Base-by-base conservation (phyloP, 352 stramenopile species). In the Pythium grandisporangium region DNA sequence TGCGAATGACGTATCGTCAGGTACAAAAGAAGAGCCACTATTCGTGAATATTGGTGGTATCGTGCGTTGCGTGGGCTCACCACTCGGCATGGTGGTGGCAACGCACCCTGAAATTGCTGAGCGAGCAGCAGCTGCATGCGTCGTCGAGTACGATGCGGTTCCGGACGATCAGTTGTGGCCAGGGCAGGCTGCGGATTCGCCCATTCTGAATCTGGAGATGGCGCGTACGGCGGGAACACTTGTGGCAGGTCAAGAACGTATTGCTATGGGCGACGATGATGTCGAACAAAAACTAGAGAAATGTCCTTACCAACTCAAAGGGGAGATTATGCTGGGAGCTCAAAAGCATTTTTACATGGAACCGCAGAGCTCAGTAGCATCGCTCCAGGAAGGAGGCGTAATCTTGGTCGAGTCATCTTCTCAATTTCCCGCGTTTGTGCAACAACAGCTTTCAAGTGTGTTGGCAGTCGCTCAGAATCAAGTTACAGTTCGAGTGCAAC, bases 311-410 rank as follows among this genome's bases (percentile, higher is more conserved):
- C 42, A 29, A 7, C 34, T 66, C 12, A 45, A 16, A 11, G 59
- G 63, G 1, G 22, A 25, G 10, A 24, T 79, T n/a, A 26, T 49
- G 10, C 53, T 70, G 7, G 63, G 53, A 2, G 53, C 55, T 1
- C 66, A 79, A 40, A 66, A 65, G 38, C 67, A 80, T 48, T 76
- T 80, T 35, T 75, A 80, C 55, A 70, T 80, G 61, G 67, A 80
- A 42, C 60, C 67, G 12, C 67, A 80, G 47, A 41, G 56, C 13
- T 59, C 58, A 24, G 36, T 68, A n/a, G 45, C 48, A 23, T 59
- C 46, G 14, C 21, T 54, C 2, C 20, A 49, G 13, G 63, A 76
- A 48, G 61, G 55, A 16, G 52, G 46, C 13, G 45, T 58, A 1
- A 48, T 73, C 23, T 11, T 44, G 4, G 43, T 80, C 3, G 49